Conservation (phyloP, 164 flowering plant species). For the Vitis riparia region DNA sequence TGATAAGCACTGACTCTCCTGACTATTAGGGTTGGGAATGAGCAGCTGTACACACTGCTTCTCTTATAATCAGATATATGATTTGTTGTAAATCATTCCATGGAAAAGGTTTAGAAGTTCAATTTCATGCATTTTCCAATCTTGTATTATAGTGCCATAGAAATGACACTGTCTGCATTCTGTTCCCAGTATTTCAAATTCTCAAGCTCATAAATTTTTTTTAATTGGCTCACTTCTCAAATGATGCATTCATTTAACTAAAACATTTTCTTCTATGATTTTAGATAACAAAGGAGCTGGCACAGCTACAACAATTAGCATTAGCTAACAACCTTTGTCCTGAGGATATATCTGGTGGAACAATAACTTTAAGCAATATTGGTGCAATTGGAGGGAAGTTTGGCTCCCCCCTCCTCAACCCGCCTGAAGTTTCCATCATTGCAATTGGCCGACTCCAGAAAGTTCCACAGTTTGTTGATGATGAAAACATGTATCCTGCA, state of each 20-base stretch:
- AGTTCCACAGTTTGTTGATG: constrained; percentile 67
- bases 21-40: too few relatives aligned
- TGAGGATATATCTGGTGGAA: constrained; percentile 82
- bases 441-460: constrained; percentile 86
- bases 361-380: constrained; percentile 89
- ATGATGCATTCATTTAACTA: constrained; percentile 3
- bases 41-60: too few relatives aligned
- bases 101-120: too few relatives aligned
- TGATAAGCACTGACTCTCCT: too few relatives aligned
- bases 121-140: too few relatives aligned
- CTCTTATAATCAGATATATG: too few relatives aligned
- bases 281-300: constrained; percentile 84
- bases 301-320: constrained; percentile 73
- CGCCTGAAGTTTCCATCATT: constrained; percentile 91
- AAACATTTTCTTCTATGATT: constrained; percentile 8
- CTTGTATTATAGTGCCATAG: too few relatives aligned
- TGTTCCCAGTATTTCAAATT: too few relatives aligned
- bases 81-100: too few relatives aligned
- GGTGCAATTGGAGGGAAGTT: constrained; percentile 96
- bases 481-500: constrained; percentile 70
- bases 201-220: too few relatives aligned
- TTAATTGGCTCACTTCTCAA: neutral
- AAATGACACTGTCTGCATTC: too few relatives aligned
- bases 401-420: constrained; percentile 83
- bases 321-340: constrained; percentile 70